Conservation (phyloP, 2,329 filamentous ascomycete species). For the Colletotrichum somersetense region DNA sequence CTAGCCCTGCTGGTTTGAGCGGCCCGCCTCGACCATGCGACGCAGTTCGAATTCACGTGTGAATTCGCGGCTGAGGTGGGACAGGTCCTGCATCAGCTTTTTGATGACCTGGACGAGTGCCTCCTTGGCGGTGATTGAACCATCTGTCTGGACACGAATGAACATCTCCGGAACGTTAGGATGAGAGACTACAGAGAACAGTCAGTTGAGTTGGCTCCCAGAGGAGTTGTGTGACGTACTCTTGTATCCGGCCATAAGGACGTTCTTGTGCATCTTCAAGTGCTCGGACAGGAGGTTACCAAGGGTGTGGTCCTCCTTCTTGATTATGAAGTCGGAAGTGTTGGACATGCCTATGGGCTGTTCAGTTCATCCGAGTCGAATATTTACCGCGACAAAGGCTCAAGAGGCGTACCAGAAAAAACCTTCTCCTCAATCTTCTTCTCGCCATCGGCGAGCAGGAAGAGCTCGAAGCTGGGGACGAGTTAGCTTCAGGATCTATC, state of each 20-base stretch:
- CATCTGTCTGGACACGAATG: conserved; percentile 92
- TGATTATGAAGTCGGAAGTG: conserved; percentile 93
- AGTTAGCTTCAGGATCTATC: background rate
- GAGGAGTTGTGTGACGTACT: conserved; percentile 61
- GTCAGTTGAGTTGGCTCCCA: conserved; percentile 38
- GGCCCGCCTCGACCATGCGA: conserved; percentile 80
- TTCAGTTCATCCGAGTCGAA: background rate
- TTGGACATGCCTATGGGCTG: conserved; percentile 82
- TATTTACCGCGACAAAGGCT: conserved; percentile 20
- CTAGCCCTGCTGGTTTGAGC: conserved; percentile 58
- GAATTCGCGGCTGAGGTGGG: conserved; percentile 86
- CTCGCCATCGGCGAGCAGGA: conserved; percentile 87
- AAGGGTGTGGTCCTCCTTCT: conserved; percentile 97
- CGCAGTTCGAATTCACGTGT: conserved; percentile 92
- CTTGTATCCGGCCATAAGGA: conserved; percentile 94
- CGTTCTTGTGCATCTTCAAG: conserved; percentile 85
- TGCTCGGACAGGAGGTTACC: conserved; percentile 90
- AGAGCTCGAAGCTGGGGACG: conserved; percentile 84
- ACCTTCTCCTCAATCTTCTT: conserved; percentile 92
- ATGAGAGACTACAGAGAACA: conserved; percentile 60
- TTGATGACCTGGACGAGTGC: conserved; percentile 85
- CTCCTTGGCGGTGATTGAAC: conserved; percentile 87
- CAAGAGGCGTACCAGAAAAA: conserved; percentile 81
- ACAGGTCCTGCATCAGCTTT: conserved; percentile 84
- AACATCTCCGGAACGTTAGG: conserved; percentile 72